Evolutionary conservation across 1,284 basidiomycete species (phyloP).

Genomic region (Papiliotrema terrestris): DNA sequence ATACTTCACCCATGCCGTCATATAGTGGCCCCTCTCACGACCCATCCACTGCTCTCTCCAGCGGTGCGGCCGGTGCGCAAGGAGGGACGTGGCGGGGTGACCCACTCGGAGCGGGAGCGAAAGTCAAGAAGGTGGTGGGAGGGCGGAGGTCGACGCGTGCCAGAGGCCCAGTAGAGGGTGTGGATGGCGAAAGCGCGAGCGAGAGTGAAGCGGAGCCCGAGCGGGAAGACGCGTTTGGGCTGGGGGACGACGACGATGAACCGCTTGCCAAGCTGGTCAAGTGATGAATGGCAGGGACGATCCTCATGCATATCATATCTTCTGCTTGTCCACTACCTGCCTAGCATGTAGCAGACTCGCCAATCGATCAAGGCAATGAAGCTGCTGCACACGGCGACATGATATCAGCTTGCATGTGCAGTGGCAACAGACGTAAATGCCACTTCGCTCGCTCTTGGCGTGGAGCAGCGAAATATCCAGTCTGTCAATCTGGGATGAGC

Average conservation of each 20-base stretch:
- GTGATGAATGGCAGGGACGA: not conserved
- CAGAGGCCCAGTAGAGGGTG: not conserved
- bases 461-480: too few species aligned
- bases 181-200: not conserved
- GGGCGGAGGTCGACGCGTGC: not conserved
- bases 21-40: not conserved
- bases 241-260: slow-evolving; percentile 4
- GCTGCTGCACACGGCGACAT: too few species aligned
- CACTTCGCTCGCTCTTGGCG: too few species aligned
- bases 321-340: too few species aligned
- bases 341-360: too few species aligned
- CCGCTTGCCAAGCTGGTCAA: not conserved
- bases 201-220: not conserved
- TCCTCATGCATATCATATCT: too few species aligned
- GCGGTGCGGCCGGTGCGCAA: not conserved
- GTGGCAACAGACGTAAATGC: too few species aligned
- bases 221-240: not conserved
- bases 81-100: not conserved
- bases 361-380: too few species aligned
- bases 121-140: not conserved
- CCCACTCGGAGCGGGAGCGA: not conserved
- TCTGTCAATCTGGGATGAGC: too few species aligned
- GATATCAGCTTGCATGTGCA: too few species aligned
- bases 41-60: not conserved
- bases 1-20: not conserved